Conservation (phyloP, 257 asterid species). For the Sherardia arvensis region DNA sequence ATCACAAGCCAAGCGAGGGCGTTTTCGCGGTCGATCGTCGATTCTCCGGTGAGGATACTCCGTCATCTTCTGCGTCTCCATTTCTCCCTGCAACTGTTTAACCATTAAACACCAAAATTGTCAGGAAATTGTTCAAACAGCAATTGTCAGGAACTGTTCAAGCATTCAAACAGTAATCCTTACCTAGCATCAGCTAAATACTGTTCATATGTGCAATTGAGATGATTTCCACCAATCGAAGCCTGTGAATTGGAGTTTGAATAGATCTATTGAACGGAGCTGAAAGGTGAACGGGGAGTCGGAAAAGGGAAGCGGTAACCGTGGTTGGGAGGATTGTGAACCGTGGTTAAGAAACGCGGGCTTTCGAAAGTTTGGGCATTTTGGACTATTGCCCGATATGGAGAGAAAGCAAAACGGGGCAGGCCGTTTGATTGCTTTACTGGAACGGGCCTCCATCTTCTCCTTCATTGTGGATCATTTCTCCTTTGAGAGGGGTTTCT, state of each 20-base stretch:
- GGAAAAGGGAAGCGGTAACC: constrained; percentile 29
- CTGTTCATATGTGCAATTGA: background rate
- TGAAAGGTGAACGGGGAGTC: background rate
- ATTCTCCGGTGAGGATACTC: constrained; percentile 51
- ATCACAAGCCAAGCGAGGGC: constrained; percentile 78
- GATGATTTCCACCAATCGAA: constrained; percentile 7
- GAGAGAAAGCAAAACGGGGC: background rate
- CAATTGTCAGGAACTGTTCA: too few relatives aligned
- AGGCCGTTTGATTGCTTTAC: background rate
- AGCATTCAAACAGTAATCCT: background rate
- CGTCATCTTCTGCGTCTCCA: constrained; percentile 62
- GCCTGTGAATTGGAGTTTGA: constrained; percentile 1
- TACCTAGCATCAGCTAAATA: background rate
- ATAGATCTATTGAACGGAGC: constrained; percentile 15
- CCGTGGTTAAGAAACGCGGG: constrained; percentile 17
- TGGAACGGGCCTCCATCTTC: background rate
- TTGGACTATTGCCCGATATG: background rate
- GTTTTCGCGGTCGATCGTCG: constrained; percentile 69
- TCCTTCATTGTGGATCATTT: background rate
- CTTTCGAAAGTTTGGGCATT: constrained; percentile 1
- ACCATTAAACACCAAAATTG: background rate
- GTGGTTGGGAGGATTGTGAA: constrained; percentile 21
- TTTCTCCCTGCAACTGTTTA: constrained; percentile 11
- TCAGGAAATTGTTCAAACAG: background rate
- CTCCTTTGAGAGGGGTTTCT: too few relatives aligned